Percentiles rank a stretch among this genome's conserved stretches.
phyloP scores from a whole-genome alignment of 257 asterid species.

The Lithospermum erythrorhizon region DNA sequence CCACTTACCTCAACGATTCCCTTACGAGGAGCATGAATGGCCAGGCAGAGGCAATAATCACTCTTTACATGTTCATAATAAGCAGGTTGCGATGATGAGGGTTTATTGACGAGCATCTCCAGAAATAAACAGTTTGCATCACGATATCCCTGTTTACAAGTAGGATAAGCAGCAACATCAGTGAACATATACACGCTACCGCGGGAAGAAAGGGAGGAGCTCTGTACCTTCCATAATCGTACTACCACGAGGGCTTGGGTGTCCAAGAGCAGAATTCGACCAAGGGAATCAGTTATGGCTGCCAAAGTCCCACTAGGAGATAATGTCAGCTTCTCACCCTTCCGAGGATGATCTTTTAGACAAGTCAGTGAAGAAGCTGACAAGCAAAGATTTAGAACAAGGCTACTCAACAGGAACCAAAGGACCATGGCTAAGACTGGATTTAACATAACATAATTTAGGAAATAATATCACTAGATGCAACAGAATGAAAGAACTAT shows the following conservation, averaged over 20 bases:
- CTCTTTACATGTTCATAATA: conserved; percentile 41
- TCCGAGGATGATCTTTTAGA: conserved; percentile 86
- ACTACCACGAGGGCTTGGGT: conserved; percentile 93
- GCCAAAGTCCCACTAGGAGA: conserved; percentile 96
- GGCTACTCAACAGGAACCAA: conserved; percentile 9
- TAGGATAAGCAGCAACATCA: not conserved
- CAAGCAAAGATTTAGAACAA: conserved; percentile 16
- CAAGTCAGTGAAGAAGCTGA: conserved; percentile 89
- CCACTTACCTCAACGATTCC: conserved; percentile 80
- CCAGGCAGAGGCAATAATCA: conserved; percentile 84
- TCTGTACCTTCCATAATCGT: conserved; percentile 82
- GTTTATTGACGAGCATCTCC: conserved; percentile 76
- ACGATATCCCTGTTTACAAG: conserved; percentile 75
- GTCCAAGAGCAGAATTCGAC: conserved; percentile 90
- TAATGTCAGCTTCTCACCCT: conserved; percentile 89
- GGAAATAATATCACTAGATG: not conserved
- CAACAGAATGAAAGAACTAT: not conserved
- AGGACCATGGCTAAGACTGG: not conserved
- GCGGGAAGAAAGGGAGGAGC: not conserved
- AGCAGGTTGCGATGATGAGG: conserved; percentile 25
- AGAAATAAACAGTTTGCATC: conserved; percentile 92
- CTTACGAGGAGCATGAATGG: conserved; percentile 94
- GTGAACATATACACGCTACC: not conserved
- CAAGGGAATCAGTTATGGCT: conserved; percentile 96
- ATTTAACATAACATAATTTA: no score